Evolutionary conservation across 2,329 filamentous ascomycete genomes (phyloP).

Genomic region (Didymella sp.): DNA sequence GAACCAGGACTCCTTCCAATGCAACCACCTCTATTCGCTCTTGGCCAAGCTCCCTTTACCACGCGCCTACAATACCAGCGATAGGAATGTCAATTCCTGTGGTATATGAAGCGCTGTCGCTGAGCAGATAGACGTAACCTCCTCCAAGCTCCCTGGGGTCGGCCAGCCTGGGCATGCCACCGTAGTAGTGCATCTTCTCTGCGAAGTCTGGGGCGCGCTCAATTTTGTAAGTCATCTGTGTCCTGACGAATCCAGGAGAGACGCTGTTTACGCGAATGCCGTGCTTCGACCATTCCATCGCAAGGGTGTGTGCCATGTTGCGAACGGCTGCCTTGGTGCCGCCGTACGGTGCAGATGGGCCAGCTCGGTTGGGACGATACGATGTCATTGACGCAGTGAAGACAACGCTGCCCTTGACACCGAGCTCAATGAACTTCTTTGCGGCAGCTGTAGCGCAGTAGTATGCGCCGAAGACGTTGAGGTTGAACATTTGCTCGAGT

Average conservation of each 20-base stretch:
- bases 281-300: constrained; percentile 84
- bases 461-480: constrained; percentile 59
- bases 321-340: constrained; percentile 54
- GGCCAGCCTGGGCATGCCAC: constrained; percentile 60
- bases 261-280: constrained; percentile 84
- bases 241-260: constrained; percentile 87
- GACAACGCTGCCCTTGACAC: constrained; percentile 57
- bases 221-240: constrained; percentile 61
- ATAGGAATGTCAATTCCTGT: constrained; percentile 59
- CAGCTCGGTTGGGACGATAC: constrained; percentile 59
- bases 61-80: constrained; percentile 57
- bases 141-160: constrained; percentile 60
- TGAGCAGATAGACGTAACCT: constrained; percentile 58
- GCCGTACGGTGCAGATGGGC: constrained; percentile 58
- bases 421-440: constrained; percentile 54
- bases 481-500: constrained; percentile 56
- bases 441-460: constrained; percentile 57
- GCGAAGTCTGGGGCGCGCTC: constrained; percentile 60
- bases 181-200: constrained; percentile 62
- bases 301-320: constrained; percentile 64
- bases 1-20: constrained; percentile 32
- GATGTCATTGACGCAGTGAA: constrained; percentile 60
- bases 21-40: constrained; percentile 17
- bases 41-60: constrained; percentile 33
- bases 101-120: constrained; percentile 57